Evolutionary conservation across 768 basidiomycete species (phyloP).

Genomic region (Boletus tylopilopsis): DNA sequence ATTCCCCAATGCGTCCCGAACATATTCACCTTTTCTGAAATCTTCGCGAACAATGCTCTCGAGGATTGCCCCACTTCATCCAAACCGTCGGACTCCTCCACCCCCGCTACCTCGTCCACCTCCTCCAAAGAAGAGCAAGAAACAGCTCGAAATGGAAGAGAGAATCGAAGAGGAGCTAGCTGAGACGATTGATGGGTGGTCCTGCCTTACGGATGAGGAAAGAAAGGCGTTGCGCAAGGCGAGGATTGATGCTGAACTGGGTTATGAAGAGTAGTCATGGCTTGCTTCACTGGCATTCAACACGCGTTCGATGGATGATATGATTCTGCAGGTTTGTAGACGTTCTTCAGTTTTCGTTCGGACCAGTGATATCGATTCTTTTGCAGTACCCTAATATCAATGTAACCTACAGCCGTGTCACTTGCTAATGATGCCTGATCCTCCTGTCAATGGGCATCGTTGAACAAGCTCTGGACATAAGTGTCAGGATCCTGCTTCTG

Average conservation of each 20-base stretch:
- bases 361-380: not conserved
- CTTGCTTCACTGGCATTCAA: not conserved
- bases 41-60: conserved; percentile 59
- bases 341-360: not conserved
- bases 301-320: too few species aligned
- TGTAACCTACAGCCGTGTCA: conserved; percentile 1
- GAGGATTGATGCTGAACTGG: conserved; percentile 63
- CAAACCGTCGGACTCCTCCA: conserved; percentile 68
- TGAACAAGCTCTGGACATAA: conserved; percentile 16
- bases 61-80: conserved; percentile 72
- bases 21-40: conserved; percentile 66
- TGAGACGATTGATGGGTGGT: conserved; percentile 68
- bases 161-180: conserved; percentile 77
- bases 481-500: conserved; percentile 18
- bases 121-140: conserved; percentile 75
- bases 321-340: too few species aligned
- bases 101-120: conserved; percentile 69
- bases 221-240: conserved; percentile 51
- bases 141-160: conserved; percentile 71
- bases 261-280: conserved; percentile 39
- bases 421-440: not conserved
- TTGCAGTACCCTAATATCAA: not conserved
- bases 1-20: conserved; percentile 21
- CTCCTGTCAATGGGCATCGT: not conserved
- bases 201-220: conserved; percentile 37